These are phyloP conservation scores for Talaromyces sp. DNA, from an alignment of 2,329 filamentous ascomycete genomes.

Conservation along the genomic window DNA sequence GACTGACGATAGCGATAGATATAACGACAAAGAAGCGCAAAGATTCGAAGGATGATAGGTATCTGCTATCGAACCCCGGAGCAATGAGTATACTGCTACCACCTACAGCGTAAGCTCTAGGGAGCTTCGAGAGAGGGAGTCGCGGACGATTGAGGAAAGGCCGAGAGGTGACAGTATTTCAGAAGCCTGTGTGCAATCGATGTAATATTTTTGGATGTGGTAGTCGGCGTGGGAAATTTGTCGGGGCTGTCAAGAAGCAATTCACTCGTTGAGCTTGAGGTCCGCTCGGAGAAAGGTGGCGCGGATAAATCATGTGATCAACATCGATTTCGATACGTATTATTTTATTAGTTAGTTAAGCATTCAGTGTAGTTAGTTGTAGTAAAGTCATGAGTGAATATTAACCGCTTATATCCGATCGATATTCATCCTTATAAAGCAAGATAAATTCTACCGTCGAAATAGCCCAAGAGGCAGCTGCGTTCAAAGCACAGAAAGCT, in stretches of 20 bases:
- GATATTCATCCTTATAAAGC: neutral
- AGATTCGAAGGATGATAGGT: no score
- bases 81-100: no score
- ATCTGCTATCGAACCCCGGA: no score
- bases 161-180: no score
- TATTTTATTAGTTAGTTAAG: no score
- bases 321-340: neutral
- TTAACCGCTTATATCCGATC: no score
- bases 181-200: no score
- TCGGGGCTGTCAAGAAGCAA: neutral
- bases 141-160: neutral
- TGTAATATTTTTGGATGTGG: neutral
- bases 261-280: neutral
- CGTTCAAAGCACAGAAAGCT: neutral
- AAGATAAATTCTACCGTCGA: no score
- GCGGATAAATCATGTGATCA: constrained; percentile 7
- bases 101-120: neutral
- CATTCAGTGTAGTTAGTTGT: no score
- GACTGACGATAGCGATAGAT: no score
- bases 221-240: neutral
- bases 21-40: neutral
- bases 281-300: neutral
- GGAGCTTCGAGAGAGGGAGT: no score
- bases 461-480: neutral
- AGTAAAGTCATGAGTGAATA: no score